Percentiles rank a stretch among this genome's conserved stretches.
Conservation (phyloP, 2,329 filamentous ascomycete genomes). For the Penicillium thymicola region DNA sequence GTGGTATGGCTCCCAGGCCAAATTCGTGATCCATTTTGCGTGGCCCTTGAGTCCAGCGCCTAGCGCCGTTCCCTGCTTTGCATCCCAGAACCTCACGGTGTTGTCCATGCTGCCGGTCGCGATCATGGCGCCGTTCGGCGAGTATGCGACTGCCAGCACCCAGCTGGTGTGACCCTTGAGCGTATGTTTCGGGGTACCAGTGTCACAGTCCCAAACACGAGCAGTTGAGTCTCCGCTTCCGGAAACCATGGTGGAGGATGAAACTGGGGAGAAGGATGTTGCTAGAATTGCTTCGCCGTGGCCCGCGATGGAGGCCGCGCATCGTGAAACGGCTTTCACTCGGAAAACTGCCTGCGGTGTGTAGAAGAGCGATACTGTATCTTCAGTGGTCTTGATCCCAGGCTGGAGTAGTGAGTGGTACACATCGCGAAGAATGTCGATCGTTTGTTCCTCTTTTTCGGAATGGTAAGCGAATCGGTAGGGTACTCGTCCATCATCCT, state of each 20-base stretch:
- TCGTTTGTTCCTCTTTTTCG: constrained; percentile 35
- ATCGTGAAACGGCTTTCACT: constrained; percentile 86
- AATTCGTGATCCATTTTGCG: constrained; percentile 79
- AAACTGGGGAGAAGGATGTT: constrained; percentile 77
- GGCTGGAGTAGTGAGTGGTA: constrained; percentile 53
- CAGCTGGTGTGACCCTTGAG: constrained; percentile 84
- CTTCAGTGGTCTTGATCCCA: constrained; percentile 56
- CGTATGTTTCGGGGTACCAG: constrained; percentile 81
- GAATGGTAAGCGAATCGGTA: constrained; percentile 63
- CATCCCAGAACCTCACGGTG: constrained; percentile 84
- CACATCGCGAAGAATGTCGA: constrained; percentile 47
- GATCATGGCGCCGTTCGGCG: constrained; percentile 74
- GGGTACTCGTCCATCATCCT: constrained; percentile 60
- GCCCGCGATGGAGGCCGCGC: constrained; percentile 81
- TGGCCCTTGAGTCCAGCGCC: constrained; percentile 78
- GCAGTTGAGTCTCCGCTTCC: constrained; percentile 90
- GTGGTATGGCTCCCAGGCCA: constrained; percentile 94
- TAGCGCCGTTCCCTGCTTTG: constrained; percentile 70
- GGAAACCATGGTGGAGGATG: constrained; percentile 74
- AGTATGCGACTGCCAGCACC: constrained; percentile 86
- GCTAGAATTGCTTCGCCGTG: constrained; percentile 89
- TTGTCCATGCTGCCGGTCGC: constrained; percentile 94
- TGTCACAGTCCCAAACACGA: constrained; percentile 91
- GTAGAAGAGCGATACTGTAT: constrained; percentile 60
- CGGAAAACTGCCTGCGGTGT: constrained; percentile 89